Evolutionary conservation across 2,329 filamentous ascomycete genomes (phyloP).

Genomic region (Harringtonia lauricola): DNA sequence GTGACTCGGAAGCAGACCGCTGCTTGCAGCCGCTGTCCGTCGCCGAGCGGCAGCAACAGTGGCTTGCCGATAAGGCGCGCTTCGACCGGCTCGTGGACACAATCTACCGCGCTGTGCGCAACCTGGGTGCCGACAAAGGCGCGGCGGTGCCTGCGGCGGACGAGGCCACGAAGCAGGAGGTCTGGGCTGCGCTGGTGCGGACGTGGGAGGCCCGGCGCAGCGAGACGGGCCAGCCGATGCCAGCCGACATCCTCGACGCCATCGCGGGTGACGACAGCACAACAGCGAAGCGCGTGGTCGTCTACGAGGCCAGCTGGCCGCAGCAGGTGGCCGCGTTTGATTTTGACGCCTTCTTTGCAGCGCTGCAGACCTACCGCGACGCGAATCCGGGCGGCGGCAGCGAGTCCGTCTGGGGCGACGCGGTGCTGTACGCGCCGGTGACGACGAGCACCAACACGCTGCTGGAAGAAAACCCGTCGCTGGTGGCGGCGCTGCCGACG

Average conservation of each 20-base stretch:
- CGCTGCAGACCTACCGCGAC: conserved; percentile 54
- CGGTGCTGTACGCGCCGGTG: conserved; percentile 80
- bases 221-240: not conserved
- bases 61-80: not conserved
- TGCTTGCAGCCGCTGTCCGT: not conserved
- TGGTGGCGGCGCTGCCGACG: conserved; percentile 65
- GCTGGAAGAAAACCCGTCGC: conserved; percentile 75
- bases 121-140: not conserved
- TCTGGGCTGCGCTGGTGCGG: conserved; percentile 10
- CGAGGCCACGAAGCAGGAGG: conserved; percentile 5
- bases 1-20: too few relatives aligned
- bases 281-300: conserved; percentile 50
- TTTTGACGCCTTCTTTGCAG: conserved; percentile 66
- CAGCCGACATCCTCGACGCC: not conserved
- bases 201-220: conserved; percentile 1
- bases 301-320: conserved; percentile 60
- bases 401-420: conserved; percentile 54
- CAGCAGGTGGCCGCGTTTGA: conserved; percentile 76
- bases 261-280: conserved; percentile 47
- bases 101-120: conserved; percentile 4
- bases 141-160: conserved; percentile 4
- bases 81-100: conserved; percentile 7
- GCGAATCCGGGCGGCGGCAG: conserved; percentile 25
- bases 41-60: conserved; percentile 2
- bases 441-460: conserved; percentile 91